These are phyloP conservation scores for Kodamaea sp. DNA, from an alignment of 1,139 yeast genomes.

Conservation along the genomic window DNA sequence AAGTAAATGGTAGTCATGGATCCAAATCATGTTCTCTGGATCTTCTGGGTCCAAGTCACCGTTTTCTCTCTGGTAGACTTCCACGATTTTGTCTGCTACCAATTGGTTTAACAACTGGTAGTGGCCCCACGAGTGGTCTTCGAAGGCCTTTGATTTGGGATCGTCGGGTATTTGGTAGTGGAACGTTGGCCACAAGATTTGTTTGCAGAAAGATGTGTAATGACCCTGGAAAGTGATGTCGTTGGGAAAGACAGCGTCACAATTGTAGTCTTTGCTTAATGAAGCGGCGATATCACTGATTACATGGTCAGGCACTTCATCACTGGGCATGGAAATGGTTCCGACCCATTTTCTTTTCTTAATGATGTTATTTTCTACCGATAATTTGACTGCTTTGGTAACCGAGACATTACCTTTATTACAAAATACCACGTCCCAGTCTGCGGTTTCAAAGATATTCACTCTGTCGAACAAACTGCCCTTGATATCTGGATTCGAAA, in stretches of 20 bases:
- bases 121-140: constrained; percentile 91
- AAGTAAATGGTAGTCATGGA: constrained; percentile 90
- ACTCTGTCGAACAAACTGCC: constrained; percentile 42
- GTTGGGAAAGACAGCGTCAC: constrained; percentile 69
- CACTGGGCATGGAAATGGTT: constrained; percentile 87
- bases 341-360: constrained; percentile 77
- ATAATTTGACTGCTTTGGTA: constrained; percentile 76
- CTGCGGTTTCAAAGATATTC: constrained; percentile 67
- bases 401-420: constrained; percentile 88
- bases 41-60: constrained; percentile 47
- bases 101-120: constrained; percentile 74
- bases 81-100: constrained; percentile 75
- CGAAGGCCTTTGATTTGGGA: constrained; percentile 91
- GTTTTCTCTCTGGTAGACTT: constrained; percentile 53
- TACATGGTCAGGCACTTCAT: constrained; percentile 63
- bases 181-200: constrained; percentile 93
- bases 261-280: constrained; percentile 49
- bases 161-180: constrained; percentile 97
- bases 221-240: constrained; percentile 87
- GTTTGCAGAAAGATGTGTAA: constrained; percentile 87
- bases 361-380: constrained; percentile 49
- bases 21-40: constrained; percentile 67
- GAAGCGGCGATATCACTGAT: constrained; percentile 49
- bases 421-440: constrained; percentile 72
- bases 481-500: constrained; percentile 56